A percentile compares a stretch with the other conserved stretches of the same genome.
Conservation (phyloP, 2,329 filamentous ascomycete genomes). For the Talaromyces sp. region DNA sequence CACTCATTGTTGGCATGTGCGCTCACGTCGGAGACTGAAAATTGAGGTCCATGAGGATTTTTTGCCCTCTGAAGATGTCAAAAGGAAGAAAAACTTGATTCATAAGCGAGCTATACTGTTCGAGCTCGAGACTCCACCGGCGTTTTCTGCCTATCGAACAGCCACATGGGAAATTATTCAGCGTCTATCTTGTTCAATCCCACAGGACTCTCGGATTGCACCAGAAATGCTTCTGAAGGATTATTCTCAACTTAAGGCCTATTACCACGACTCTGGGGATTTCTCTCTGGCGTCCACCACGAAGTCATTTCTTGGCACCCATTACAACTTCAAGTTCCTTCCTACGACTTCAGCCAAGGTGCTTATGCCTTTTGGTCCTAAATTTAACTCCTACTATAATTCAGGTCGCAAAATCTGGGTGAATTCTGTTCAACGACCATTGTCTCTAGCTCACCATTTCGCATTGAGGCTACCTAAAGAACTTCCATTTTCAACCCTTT, state of each 20-base stretch:
- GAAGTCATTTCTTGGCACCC: slow-evolving; percentile 49
- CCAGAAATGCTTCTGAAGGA: not conserved
- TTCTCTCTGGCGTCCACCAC: slow-evolving; percentile 45
- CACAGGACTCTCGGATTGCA: too few relatives aligned
- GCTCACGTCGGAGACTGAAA: slow-evolving; percentile 35
- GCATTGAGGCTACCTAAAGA: slow-evolving; percentile 34
- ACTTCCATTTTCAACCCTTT: slow-evolving; percentile 36
- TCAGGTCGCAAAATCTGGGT: not conserved
- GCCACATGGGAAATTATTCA: slow-evolving; percentile 43
- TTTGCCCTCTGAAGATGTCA: too few relatives aligned
- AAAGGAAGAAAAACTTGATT: too few relatives aligned
- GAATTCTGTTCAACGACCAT: slow-evolving; percentile 46
- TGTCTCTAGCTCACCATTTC: slow-evolving; percentile 49
- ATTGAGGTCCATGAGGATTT: slow-evolving; percentile 51
- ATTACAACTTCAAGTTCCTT: slow-evolving; percentile 44
- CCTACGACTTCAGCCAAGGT: slow-evolving; percentile 35
- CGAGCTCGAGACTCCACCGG: slow-evolving; percentile 48
- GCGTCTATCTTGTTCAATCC: too few relatives aligned
- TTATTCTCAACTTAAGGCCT: not conserved
- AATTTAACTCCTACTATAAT: not conserved
- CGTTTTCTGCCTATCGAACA: slow-evolving; percentile 51
- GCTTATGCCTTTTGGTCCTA: slow-evolving; percentile 1
- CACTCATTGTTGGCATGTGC: slow-evolving; percentile 43
- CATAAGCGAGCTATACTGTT: slow-evolving; percentile 31
- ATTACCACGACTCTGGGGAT: not conserved